Evolutionary conservation across 169 alveolate species (phyloP).

Genomic region (Cryptosporidium sp.): DNA sequence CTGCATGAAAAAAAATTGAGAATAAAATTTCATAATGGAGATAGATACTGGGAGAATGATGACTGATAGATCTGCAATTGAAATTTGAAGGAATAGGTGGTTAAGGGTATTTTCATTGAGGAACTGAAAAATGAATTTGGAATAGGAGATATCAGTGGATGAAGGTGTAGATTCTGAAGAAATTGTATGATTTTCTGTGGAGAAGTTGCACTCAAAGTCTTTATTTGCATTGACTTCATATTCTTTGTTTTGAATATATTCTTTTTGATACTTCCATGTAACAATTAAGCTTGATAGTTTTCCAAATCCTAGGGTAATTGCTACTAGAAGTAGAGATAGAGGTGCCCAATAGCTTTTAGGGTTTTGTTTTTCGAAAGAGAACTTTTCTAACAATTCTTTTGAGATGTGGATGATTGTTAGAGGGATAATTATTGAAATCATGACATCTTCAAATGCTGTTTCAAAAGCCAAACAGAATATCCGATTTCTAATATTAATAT

Average conservation of each 20-base stretch:
- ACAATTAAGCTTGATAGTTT: slow-evolving; percentile 49
- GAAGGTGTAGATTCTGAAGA: slow-evolving; percentile 12
- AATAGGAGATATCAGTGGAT: slow-evolving; percentile 1
- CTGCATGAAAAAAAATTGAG: background rate
- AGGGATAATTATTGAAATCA: slow-evolving; percentile 80
- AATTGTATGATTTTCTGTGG: background rate
- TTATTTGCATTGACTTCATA: slow-evolving; percentile 15
- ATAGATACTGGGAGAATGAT: slow-evolving; percentile 33
- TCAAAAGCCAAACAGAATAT: slow-evolving; percentile 77
- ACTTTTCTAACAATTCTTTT: background rate
- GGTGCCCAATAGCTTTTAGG: slow-evolving; percentile 8
- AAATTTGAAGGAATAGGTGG: background rate
- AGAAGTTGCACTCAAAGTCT: slow-evolving; percentile 15
- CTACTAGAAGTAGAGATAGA: slow-evolving; percentile 8
- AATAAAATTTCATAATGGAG: background rate
- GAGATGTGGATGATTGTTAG: slow-evolving; percentile 14
- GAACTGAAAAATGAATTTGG: background rate
- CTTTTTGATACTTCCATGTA: slow-evolving; percentile 32
- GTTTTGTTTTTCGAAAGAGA: background rate
- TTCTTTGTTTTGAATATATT: background rate
- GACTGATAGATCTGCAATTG: slow-evolving; percentile 30
- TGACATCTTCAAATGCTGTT: slow-evolving; percentile 80
- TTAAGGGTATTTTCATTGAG: background rate
- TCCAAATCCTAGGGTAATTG: slow-evolving; percentile 44
- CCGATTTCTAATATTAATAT: slow-evolving; percentile 18